Percentiles rank a stretch among this genome's conserved stretches.
phyloP scores from a whole-genome alignment of 2,329 filamentous ascomycete genomes.

The Fusarium sp. region DNA sequence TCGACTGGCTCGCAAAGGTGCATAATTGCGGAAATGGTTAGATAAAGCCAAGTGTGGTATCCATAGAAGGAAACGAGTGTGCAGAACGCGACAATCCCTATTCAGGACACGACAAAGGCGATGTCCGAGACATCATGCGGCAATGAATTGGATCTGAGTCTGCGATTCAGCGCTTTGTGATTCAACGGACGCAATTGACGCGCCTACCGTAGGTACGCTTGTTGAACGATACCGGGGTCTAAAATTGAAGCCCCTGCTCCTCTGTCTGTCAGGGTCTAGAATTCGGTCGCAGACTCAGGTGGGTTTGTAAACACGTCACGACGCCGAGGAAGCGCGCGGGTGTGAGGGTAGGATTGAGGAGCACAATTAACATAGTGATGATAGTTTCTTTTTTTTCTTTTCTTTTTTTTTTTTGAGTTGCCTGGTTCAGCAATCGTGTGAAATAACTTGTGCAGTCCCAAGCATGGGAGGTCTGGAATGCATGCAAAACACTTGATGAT shows the following conservation, averaged over 20 bases:
- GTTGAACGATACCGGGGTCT: constrained; percentile 12
- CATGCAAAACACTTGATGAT: background rate
- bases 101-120: background rate
- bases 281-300: constrained; percentile 36
- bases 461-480: background rate
- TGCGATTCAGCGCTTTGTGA: constrained; percentile 15
- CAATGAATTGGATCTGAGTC: constrained; percentile 11
- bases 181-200: constrained; percentile 24
- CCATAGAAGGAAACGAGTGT: constrained; percentile 1
- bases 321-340: constrained; percentile 21
- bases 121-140: constrained; percentile 1
- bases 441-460: background rate
- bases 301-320: constrained; percentile 40
- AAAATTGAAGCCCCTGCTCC: constrained; percentile 6
- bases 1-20: constrained; percentile 5
- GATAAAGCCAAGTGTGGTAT: background rate
- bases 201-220: constrained; percentile 13
- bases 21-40: background rate
- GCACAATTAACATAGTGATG: constrained; percentile 19
- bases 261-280: constrained; percentile 24
- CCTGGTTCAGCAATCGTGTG: background rate
- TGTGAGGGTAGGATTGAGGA: constrained; percentile 8
- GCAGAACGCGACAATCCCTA: background rate
- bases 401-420: background rate
- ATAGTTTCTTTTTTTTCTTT: constrained; percentile 1